Conservation (phyloP, 2,329 filamentous ascomycete genomes). For the Penicillium italicum region DNA sequence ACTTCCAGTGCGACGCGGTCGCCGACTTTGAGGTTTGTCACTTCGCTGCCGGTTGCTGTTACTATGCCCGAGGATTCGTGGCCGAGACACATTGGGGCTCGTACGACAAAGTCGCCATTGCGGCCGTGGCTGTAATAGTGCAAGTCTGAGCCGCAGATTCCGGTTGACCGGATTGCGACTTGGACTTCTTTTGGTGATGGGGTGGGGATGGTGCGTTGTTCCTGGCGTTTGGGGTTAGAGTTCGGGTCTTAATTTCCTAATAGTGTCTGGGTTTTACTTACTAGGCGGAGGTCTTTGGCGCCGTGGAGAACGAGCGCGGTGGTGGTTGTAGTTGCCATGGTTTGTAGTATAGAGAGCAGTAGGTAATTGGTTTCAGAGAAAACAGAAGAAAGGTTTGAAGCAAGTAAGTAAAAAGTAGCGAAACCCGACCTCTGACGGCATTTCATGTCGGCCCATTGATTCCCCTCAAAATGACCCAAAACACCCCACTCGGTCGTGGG, state of each 20-base stretch:
- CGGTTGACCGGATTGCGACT: conserved; percentile 61
- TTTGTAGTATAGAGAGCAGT: conserved; percentile 3
- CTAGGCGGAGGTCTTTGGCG: conserved; percentile 58
- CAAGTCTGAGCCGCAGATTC: conserved; percentile 67
- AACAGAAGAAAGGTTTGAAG: background rate
- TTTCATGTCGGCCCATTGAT: conserved; percentile 1
- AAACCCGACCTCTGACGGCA: conserved; percentile 5
- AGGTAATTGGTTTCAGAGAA: background rate
- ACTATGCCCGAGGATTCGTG: conserved; percentile 78
- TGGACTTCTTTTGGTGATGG: conserved; percentile 57
- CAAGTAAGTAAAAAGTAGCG: background rate
- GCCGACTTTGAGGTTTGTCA: conserved; percentile 62
- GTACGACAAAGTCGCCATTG: conserved; percentile 81
- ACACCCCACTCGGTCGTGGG: conserved; percentile 12
- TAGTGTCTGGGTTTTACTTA: conserved; percentile 33
- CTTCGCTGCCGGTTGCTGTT: conserved; percentile 63
- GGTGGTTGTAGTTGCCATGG: conserved; percentile 27
- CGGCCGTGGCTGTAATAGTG: conserved; percentile 86
- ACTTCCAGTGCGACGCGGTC: conserved; percentile 93
- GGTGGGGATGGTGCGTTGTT: conserved; percentile 48
- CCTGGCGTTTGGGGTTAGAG: conserved; percentile 42
- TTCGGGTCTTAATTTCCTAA: background rate
- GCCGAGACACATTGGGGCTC: conserved; percentile 75
- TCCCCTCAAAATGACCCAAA: conserved; percentile 7
- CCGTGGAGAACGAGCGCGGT: conserved; percentile 56